These are phyloP conservation scores for Chlamydomonas asymmetrica DNA, from an alignment of 139 green algal species.

Conservation along the genomic window DNA sequence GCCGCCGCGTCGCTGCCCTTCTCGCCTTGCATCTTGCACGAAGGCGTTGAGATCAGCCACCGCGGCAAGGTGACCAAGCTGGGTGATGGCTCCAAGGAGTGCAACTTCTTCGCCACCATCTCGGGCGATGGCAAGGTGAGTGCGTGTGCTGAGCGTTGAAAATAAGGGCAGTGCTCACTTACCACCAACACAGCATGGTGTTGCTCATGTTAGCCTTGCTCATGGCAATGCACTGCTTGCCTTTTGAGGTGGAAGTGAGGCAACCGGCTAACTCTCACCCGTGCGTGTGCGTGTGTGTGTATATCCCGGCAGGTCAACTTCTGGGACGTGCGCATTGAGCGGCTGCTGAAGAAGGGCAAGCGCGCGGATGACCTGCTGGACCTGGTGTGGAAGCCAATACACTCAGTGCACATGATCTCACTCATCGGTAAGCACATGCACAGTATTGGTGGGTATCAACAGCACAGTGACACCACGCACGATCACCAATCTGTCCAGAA, in stretches of 20 bases:
- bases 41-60: conserved; percentile 56
- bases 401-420: conserved; percentile 66
- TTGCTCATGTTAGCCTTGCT: too few species aligned
- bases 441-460: background rate
- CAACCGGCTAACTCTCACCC: too few species aligned
- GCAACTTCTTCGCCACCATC: conserved; percentile 79
- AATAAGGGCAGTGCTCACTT: background rate
- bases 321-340: conserved; percentile 81
- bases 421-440: conserved; percentile 43
- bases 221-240: too few species aligned
- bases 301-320: conserved; percentile 61
- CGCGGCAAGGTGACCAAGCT: conserved; percentile 39
- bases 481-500: too few species aligned
- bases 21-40: too few species aligned
- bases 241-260: too few species aligned
- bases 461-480: background rate
- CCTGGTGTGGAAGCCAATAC: conserved; percentile 71
- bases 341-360: conserved; percentile 63
- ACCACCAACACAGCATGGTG: too few species aligned
- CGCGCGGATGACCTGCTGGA: conserved; percentile 55
- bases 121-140: conserved; percentile 54
- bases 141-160: background rate
- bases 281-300: background rate
- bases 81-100: conserved; percentile 47
- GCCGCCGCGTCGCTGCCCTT: too few species aligned